These are phyloP conservation scores for Trypanosoma platydactyli DNA, from an alignment of 208 protist genomes.

Conservation along the genomic window DNA sequence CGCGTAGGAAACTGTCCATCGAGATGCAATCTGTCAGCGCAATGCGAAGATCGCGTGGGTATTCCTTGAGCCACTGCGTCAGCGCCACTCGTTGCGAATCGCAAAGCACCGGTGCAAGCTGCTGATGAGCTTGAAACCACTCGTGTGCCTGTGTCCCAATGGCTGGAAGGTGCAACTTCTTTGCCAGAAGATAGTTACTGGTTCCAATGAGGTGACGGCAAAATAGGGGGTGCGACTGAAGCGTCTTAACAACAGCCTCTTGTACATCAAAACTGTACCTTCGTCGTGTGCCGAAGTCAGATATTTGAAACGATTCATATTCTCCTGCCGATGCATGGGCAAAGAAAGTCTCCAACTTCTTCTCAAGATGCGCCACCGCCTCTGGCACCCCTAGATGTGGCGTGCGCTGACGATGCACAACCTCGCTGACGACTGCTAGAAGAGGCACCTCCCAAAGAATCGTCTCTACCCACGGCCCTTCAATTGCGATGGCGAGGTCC, in stretches of 20 bases:
- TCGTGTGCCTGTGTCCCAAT: constrained; percentile 88
- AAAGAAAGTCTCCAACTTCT: constrained; percentile 70
- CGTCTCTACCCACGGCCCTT: constrained; percentile 84
- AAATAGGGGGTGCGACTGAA: constrained; percentile 63
- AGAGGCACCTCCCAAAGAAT: constrained; percentile 90
- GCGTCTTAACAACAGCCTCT: constrained; percentile 58
- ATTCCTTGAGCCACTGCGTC: constrained; percentile 78
- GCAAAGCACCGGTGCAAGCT: constrained; percentile 67
- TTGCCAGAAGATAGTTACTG: constrained; percentile 86
- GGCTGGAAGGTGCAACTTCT: constrained; percentile 51
- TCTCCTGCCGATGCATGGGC: constrained; percentile 39
- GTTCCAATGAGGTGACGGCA: constrained; percentile 59
- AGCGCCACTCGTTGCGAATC: constrained; percentile 73
- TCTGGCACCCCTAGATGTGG: constrained; percentile 44
- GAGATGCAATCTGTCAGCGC: constrained; percentile 90
- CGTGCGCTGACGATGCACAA: constrained; percentile 56
- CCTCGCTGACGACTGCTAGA: constrained; percentile 80
- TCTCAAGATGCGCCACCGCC: constrained; percentile 47
- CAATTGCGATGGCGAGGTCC: constrained; percentile 59
- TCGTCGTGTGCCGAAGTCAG: constrained; percentile 86
- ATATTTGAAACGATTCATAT: constrained; percentile 53
- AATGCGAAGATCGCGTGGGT: constrained; percentile 77
- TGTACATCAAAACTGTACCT: constrained; percentile 82
- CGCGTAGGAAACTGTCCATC: constrained; percentile 84
- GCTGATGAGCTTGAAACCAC: constrained; percentile 92